Base-by-base conservation (phyloP, 2,329 filamentous ascomycete species). In the Chrysoporthe cubensis region DNA sequence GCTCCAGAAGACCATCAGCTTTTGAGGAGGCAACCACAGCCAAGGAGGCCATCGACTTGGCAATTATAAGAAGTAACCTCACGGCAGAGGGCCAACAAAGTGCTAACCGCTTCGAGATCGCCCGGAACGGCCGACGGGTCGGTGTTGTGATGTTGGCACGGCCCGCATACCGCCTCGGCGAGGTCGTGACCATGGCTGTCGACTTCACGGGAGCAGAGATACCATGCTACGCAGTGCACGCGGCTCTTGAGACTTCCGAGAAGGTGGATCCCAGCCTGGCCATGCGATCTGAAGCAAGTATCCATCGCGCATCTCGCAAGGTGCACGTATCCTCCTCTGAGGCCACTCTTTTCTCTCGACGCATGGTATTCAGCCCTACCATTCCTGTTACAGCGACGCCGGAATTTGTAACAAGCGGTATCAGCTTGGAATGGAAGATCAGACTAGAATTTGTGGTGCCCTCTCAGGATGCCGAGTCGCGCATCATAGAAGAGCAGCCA, bases 101-200 rank as follows among this genome's bases (percentile, higher is more conserved):
- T 75, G 88, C 91, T n/a, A 97, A 97, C 74, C 90, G 94, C 50
- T 99, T 98, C 77, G 94, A 97, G 76, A 98, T 99, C 76, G 91
- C 95, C 14, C 91, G 95, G 16, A 94, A 94, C 74, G 94, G 94
- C n/a, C 90, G 90, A 66, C 90, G 90, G n/a, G 94, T 99, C 14
- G 95, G 92, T 2, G 93, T 96, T 6, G 88, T 99, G 66, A 94
- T 94, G 80, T 86, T 99, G 43, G 91, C 94, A 5, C 89, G 96
- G 11, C 93, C 96, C 0, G 90, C 94, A 0, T 97, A 96, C 80
- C 87, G 94, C 57, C 84, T 99, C 0, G 96, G 96, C 68, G 96
- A 99, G 78, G 90, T 91, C 0, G 88, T 98, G 57, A 92, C 89
- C 14, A 90, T 93, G 72, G 91, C 90, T 0, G 87, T 99, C 68